Evolutionary conservation across 768 basidiomycete species (phyloP), one percentile per base, ranked within the genome.

Genomic region (Lentinula detonsa): DNA sequence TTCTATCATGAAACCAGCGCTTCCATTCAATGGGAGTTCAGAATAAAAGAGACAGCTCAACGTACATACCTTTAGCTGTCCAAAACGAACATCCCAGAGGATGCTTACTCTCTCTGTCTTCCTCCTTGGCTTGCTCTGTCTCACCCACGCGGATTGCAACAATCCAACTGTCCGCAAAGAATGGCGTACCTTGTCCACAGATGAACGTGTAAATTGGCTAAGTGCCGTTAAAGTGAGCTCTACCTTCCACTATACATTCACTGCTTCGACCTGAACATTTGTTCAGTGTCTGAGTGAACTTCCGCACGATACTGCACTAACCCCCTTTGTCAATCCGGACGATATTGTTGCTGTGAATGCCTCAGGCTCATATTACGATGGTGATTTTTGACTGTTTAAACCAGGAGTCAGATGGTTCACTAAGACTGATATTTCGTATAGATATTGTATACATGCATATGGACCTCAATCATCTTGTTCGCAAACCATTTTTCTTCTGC

Each of bases 61-160:
- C n/a, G n/a, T 4, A 18, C 4, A n/a, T n/a, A 16, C 21, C 3
- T 18, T 21, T 9, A 10, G 21, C n/a, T n/a, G 8, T 46, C 16
- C 21, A 23, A n/a, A 23, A 23, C 23, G 2, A 23, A 1, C 23
- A 23, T 23, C 2, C 23, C 23, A 23, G 45, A 39, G 21, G 46
- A 48, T 48, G 46, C 69, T 99, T 96, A 70, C 91, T 91, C 77
- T 99, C 96, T 73, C 93, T 90, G 62, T 91, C 93, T 67, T 96
- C 95, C 45, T 81, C 78, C 0, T 93, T 4, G 54, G 37, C 23
- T 15, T 56, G 84, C 40, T 34, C 98, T 76, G 0, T 93, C 91
- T 16, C n/a, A 39, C 31, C 15, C 31, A 52, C n/a, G 59, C 59
- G 10, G 13, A 21, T 37, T 67, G 66, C 55, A 59, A 16, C 21